phyloP scores from a whole-genome alignment of 345 rosid species.

The Raphanus raphanistrum region DNA sequence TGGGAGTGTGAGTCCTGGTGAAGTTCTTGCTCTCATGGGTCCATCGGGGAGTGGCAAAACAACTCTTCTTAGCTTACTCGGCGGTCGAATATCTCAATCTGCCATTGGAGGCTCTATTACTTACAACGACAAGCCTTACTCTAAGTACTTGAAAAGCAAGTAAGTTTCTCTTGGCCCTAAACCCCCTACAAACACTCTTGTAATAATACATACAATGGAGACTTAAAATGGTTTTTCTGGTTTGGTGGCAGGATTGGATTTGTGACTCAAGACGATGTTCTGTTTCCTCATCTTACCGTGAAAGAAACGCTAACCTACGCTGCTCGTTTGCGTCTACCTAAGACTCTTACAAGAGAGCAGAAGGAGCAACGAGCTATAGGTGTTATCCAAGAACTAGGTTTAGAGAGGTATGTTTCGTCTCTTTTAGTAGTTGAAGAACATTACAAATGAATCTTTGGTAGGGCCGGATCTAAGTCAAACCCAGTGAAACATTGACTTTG shows the following conservation, averaged over 20 bases:
- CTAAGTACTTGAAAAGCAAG: constrained; percentile 89
- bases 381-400: constrained; percentile 78
- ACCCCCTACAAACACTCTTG: background rate
- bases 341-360: constrained; percentile 59
- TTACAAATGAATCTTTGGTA: background rate
- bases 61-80: constrained; percentile 73
- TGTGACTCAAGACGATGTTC: constrained; percentile 93
- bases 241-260: constrained; percentile 77
- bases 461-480: too few species aligned
- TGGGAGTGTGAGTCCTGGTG: constrained; percentile 83
- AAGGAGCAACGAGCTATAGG: constrained; percentile 80
- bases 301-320: constrained; percentile 87
- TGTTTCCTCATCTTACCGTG: constrained; percentile 96
- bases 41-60: constrained; percentile 99
- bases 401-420: constrained; percentile 62
- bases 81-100: constrained; percentile 64
- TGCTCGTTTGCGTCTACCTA: constrained; percentile 79
- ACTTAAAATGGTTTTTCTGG: background rate
- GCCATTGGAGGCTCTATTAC: constrained; percentile 66
- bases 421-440: background rate
- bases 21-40: constrained; percentile 97
- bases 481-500: too few species aligned
- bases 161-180: constrained; percentile 6
- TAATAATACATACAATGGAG: background rate
- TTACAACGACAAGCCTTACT: constrained; percentile 76